Evolutionary conservation across 1,139 yeast species (phyloP).

Genomic region (Kazachstania sp.): DNA sequence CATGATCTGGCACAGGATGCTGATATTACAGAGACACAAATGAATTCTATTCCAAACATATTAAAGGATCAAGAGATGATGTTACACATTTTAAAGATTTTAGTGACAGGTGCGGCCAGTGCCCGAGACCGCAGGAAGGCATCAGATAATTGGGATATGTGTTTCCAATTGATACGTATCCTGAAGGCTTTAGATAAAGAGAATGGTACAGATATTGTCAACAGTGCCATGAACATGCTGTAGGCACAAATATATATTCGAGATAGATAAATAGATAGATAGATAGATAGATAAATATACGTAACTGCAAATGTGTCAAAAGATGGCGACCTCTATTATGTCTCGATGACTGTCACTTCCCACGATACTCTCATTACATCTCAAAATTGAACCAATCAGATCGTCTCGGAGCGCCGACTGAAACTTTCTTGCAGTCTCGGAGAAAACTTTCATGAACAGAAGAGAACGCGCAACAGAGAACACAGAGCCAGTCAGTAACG

Average conservation of each 20-base stretch:
- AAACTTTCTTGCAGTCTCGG: too few species aligned
- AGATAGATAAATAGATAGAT: neutral
- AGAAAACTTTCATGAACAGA: too few species aligned
- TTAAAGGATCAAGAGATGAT: conserved; percentile 34
- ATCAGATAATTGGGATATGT: conserved; percentile 40
- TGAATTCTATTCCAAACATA: conserved; percentile 12
- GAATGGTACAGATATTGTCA: conserved; percentile 21
- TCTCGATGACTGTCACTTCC: neutral
- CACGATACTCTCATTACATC: neutral
- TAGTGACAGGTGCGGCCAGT: conserved; percentile 31
- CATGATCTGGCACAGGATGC: neutral
- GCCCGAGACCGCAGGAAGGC: conserved; percentile 30
- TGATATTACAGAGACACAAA: neutral
- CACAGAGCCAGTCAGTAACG: too few species aligned
- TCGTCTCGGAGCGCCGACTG: neutral
- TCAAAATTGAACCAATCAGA: neutral
- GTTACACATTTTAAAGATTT: conserved; percentile 35
- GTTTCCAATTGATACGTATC: conserved; percentile 41
- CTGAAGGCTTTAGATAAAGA: conserved; percentile 38
- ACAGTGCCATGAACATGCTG: conserved; percentile 20
- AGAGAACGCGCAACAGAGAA: too few species aligned
- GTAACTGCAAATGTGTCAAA: neutral
- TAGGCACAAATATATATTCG: conserved; percentile 2
- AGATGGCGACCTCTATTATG: too few species aligned
- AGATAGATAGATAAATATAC: neutral